Base-by-base conservation (phyloP, 306 rosid genomes). In the Vicia sativa region DNA sequence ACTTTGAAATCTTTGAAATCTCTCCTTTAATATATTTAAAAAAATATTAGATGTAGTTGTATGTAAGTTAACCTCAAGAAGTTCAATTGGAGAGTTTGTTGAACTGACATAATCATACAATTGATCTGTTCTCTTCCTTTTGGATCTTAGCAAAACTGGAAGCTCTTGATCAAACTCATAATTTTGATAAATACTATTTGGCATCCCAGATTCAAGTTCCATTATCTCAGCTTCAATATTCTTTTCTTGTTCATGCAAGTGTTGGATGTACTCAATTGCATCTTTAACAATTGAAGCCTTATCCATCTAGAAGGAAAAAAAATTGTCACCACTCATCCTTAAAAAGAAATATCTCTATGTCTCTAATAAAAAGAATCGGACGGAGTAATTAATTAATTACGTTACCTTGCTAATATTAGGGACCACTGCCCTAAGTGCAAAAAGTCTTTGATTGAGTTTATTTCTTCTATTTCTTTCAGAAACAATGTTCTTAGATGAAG, bases 211-310 rank as follows among this genome's bases (percentile, higher is more conserved):
- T 72, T 95, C 96, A 16, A 91, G 89, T 66, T 95, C 88, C 72
- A 63, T 77, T 44, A 95, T 87, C 79, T 95, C 99, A 7, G 87
- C 70, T 76, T 91, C 79, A 7, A 91, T 74, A 11, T 63, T 80
- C 82, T 77, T 82, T 66, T 95, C 97, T 75, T 95, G 91, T 11
- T 88, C 92, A 14, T 87, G 96, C 45, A 95, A 75, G 39, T 82
- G 80, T 34, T 88, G 88, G 58, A 95, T 95, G 45, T 95, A 87
- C 34, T 81, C 91, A 52, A 95, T 95, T 0, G 99, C 99, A 68
- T 95, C 99, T 73, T 87, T 95, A 45, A 95, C 84, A 23, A 95
- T 88, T 0, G 99, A 95, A 76, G 97, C 99, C 78, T 95, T 95
- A 52, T 95, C 99, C 99, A 95, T 95, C 99, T 95, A 44, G n/a